phyloP scores from a whole-genome alignment of 129 eudicot genomes.

The Saposhnikovia divaricata region DNA sequence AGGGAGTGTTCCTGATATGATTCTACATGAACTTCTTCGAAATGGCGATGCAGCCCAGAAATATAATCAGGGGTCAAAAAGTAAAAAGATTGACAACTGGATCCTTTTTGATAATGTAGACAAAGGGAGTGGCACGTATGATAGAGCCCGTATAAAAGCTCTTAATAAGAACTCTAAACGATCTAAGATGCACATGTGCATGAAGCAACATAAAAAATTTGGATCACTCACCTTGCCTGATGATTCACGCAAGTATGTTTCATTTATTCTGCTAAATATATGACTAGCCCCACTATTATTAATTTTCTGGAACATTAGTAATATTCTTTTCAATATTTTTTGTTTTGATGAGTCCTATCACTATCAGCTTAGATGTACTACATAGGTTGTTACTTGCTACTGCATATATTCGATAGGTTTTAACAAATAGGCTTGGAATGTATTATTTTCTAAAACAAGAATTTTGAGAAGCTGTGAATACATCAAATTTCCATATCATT shows the following conservation, averaged over 20 bases:
- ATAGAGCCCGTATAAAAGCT: constrained; percentile 29
- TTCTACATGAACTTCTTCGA: constrained; percentile 22
- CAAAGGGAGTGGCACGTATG: constrained; percentile 29
- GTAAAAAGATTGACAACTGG: constrained; percentile 52
- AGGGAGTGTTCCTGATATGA: constrained; percentile 34
- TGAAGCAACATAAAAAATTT: constrained; percentile 57
- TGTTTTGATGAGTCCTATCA: neutral
- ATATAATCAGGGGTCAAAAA: constrained; percentile 60
- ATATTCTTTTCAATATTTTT: neutral
- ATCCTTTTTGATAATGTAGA: constrained; percentile 75
- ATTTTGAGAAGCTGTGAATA: neutral
- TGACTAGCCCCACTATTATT: neutral
- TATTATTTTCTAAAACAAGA: neutral
- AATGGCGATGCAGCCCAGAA: constrained; percentile 78
- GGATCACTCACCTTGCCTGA: constrained; percentile 61
- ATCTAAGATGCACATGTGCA: constrained; percentile 72
- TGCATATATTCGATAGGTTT: neutral
- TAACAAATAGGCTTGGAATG: neutral
- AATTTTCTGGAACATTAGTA: neutral
- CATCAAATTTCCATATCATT: neutral
- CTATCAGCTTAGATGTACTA: neutral
- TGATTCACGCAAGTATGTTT: constrained; percentile 53
- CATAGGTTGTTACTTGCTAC: neutral
- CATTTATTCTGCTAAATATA: neutral
- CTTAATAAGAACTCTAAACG: constrained; percentile 58